Base-by-base conservation (phyloP, 1,284 basidiomycete species). In the Irpex sp. region DNA sequence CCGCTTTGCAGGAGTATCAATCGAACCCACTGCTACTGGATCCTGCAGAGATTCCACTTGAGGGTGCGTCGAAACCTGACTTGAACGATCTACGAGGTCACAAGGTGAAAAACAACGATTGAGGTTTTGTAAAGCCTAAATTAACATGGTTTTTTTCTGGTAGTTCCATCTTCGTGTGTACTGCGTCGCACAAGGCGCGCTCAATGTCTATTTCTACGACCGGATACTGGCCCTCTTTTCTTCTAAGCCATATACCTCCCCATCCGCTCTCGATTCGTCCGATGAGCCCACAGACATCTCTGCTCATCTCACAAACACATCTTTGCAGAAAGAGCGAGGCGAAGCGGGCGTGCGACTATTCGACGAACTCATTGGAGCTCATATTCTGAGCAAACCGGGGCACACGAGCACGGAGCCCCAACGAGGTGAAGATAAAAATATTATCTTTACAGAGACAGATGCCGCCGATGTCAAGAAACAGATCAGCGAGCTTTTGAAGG, bases 101-200 rank as follows among this genome's bases (percentile, higher is more conserved):
- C 72, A 94, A 94, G 81, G 92, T 92, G 81, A 73, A 65, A 38
- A 38, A 40, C 61, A 60, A 52, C 59, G 65, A 61, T 68, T 57
- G 56, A 51, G 63, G 64, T 52, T 38, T 63, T 64, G 55, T 63
- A 56, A 26, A 26, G 26, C 26, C 63, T 62, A 44, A 62, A 68
- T 58, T 65, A 55, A 62, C 34, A 5, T 9, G 17, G 49, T 8
- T 13, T n/a, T 44, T 51, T 36, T 52, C 62, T 71, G 8, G 49
- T 52, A 96, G 90, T 99, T 98, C 75, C 97, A 99, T 77, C 83
- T 99, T 51, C 87, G 97, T 47, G 93, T 89, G 2, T 99, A 99
- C 74, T 96, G 96, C 66, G 84, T 98, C 37, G 87, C 94, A 13
- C 91, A 85, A 2, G 91, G 93, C n/a, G 87, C 88, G 37, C 81